Evolutionary conservation across 805 yeast species (phyloP), one percentile per base, ranked within the genome.

Genomic region (Naumovozyma baii): DNA sequence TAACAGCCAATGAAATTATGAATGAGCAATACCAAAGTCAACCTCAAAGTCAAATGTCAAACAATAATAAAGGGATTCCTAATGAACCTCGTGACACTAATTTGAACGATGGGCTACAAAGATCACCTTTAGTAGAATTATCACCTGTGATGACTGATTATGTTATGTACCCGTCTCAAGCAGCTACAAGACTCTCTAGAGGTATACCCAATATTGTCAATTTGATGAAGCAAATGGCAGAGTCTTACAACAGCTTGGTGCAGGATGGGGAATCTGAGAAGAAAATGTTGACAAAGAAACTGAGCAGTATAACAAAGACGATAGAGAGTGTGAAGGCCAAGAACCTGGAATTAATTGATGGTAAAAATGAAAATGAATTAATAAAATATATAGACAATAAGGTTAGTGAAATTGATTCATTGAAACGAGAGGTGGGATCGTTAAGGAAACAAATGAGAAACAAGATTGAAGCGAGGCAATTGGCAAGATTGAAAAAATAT

Each of bases 301-400:
- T 55, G 14, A 44, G 41, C n/a, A 48, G 50, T 30, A 49, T 55
- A 40, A 34, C 42, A 1, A 49, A 46, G 19, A 52, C 55, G 3
- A 50, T 52, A 19, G 39, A 46, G n/a, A 42, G 47, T 14, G 48
- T 53, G 2, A 42, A 53, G 31, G 19, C 41, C 3, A 51, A 52
- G 30, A 54, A 64, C 7, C 41, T 54, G 17, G 63, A 60, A 17
- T 54, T 74, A 52, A 49, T 76, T 13, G 78, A 82, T 52, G 76
- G 78, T 44, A 82, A 74, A 49, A 94, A 86, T 55, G 70, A 68
- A 16, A 76, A 78, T 45, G 95, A 95, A 5, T 83, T 84, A 48
- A 82, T 94, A 2, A 40, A 40, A 31, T 50, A 47, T 14, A 36
- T 54, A 12, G 33, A 40, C 19, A 43, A 17, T 34, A 45, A 41